Evolutionary conservation across 352 stramenopile genomes (phyloP).

Genomic region (Globisporangium irregulare): DNA sequence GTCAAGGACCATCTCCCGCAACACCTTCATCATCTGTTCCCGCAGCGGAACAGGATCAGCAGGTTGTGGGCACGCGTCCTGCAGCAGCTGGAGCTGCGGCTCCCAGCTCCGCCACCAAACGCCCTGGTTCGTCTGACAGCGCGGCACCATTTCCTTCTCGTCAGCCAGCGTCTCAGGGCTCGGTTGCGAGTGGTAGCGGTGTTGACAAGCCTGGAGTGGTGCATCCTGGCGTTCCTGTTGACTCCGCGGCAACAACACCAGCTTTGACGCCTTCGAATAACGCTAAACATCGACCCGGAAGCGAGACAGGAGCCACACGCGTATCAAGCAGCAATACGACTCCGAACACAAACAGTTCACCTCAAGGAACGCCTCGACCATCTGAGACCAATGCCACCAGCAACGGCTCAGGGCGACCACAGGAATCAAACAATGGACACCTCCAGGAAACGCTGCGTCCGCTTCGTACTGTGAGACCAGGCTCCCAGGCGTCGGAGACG

Average conservation of each 20-base stretch:
- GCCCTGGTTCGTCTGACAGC: background rate
- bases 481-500: background rate
- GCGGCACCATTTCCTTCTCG: background rate
- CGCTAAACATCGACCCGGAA: background rate
- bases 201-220: background rate
- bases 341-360: background rate
- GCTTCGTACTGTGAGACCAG: background rate
- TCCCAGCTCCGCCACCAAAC: background rate
- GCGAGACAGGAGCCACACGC: background rate
- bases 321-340: background rate
- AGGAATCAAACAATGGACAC: background rate
- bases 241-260: background rate
- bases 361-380: background rate
- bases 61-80: background rate
- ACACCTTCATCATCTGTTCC: background rate
- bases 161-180: background rate
- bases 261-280: background rate
- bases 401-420: background rate
- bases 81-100: too few species aligned
- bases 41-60: background rate
- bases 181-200: background rate
- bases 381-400: background rate
- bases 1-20: background rate
- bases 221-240: background rate
- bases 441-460: conserved; percentile 1